Evolutionary conservation across 2,329 filamentous ascomycete species (phyloP).

Genomic region (Neocatenulostroma microsporum): DNA sequence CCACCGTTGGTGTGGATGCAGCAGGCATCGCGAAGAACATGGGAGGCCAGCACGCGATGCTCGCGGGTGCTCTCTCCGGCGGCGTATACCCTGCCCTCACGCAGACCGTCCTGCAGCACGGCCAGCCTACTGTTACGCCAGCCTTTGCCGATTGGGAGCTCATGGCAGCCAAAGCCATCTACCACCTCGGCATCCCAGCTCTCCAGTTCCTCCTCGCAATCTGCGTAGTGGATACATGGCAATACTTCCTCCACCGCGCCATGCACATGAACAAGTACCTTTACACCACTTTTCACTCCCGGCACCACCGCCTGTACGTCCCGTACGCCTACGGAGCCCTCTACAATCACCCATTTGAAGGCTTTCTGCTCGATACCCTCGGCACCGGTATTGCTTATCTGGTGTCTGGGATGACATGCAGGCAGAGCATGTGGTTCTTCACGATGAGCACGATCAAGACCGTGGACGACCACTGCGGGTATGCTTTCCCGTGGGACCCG

Average conservation of each 20-base stretch:
- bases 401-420: conserved; percentile 68
- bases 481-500: conserved; percentile 90
- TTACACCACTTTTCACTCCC: conserved; percentile 86
- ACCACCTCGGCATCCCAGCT: conserved; percentile 67
- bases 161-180: conserved; percentile 63
- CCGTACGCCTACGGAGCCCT: conserved; percentile 95
- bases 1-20: conserved; percentile 68
- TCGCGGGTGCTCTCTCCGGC: conserved; percentile 69
- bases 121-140: conserved; percentile 48
- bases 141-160: conserved; percentile 82
- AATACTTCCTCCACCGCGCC: conserved; percentile 90
- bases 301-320: conserved; percentile 94
- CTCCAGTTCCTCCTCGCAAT: conserved; percentile 71
- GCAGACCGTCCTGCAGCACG: conserved; percentile 48
- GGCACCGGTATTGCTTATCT: conserved; percentile 82
- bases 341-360: conserved; percentile 94
- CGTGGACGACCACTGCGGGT: conserved; percentile 95
- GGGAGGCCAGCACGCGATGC: conserved; percentile 59
- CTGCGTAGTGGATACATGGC: conserved; percentile 84
- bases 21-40: conserved; percentile 67
- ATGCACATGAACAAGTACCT: conserved; percentile 99
- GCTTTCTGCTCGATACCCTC: conserved; percentile 84
- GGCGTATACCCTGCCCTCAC: conserved; percentile 67
- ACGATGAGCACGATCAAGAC: conserved; percentile 87
- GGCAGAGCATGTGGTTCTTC: conserved; percentile 86